Evolutionary conservation across 1,284 basidiomycete species (phyloP), one percentile per base, ranked within the genome.

Genomic region (Naganishia sp.): DNA sequence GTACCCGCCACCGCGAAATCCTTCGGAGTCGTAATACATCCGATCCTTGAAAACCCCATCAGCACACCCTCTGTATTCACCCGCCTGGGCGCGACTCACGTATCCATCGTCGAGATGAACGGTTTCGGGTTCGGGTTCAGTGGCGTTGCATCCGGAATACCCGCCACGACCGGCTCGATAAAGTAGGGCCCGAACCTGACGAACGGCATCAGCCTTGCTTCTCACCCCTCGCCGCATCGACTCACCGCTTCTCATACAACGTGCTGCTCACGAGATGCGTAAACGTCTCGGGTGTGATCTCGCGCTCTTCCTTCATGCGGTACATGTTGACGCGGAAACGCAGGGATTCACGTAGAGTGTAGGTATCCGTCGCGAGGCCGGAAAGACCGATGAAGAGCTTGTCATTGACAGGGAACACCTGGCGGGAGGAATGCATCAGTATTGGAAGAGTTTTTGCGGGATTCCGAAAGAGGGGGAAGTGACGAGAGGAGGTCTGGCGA

Each of bases 311-410:
- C 82, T 99, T 99, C 86, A 99, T 97, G 56, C 92, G 91, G 83
- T 98, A 99, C 92, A 99, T 96, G 83, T 99, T 99, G 67, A 96
- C 89, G 69, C 94, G 86, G 82, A 91, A 96, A 65, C 96, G 87
- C 75, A 97, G 88, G 64, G 87, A 86, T 79, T 97, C 92, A 71
- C 87, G 88, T 88, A 99, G 82, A 70, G 96, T 98, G 70, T 86
- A 85, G 63, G 96, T 91, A 79, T 99, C 96, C 15, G 92, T 90
- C 7, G 90, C 96, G 54, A 99, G 85, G 63, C 96, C 96, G 42
- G 95, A 88, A 42, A 99, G 84, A 60, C 96, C 96, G 71, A 95
- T 81, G 82, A 89, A 98, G 75, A 96, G 87, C 73, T 90, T 88
- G 80, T 99, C 92, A 63, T 93, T 93, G 68, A 98, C 86, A 21